Evolutionary conservation across 805 yeast species (phyloP), one percentile per base, ranked within the genome.

Genomic region (Candida pseudoglaebosa): DNA sequence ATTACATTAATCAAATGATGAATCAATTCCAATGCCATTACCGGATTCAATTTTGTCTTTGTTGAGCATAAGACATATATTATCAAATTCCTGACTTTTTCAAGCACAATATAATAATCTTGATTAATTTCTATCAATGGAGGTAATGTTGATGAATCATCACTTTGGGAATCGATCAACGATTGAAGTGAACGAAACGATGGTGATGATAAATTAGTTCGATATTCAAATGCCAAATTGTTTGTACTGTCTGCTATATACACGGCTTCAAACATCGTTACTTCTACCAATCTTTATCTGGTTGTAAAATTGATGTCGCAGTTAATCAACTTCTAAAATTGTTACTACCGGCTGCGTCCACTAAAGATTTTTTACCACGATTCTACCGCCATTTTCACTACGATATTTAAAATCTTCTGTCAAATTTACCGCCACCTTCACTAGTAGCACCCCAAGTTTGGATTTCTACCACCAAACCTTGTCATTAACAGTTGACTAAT

Each of bases 11-110:
- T 65, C 16, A 85, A 56, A 20, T 71, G 58, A 19, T 66, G 62
- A 16, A 80, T 56, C 40, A 84, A 75, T 17, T 71, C 71, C 42
- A 70, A 68, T 1, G 86, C 79, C n/a, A 72, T 56, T 37, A 77
- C 49, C 1, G 85, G 82, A 22, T 53, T 37, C 14, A 30, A 14
- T 6, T 40, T 18, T 8, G 18, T 24, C n/a, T 40, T 38, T 22
- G 48, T 46, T 21, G 47, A 44, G 32, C 61, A 62, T 36, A 66
- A 44, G 7, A 64, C 45, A 44, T 59, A 62, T 14, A 62, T 49
- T 29, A 44, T 45, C 34, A 65, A 46, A 24, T 49, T 55, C 24
- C 47, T 47, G 12, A 53, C 43, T 28, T 48, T 41, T 36, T 48
- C 50, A 32, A 47, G 55, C 22, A 56, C 58, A 8, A 62, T 49